These are phyloP conservation scores for Ascoidea rubescens DNA, from an alignment of 805 yeast genomes.

Conservation along the genomic window DNA sequence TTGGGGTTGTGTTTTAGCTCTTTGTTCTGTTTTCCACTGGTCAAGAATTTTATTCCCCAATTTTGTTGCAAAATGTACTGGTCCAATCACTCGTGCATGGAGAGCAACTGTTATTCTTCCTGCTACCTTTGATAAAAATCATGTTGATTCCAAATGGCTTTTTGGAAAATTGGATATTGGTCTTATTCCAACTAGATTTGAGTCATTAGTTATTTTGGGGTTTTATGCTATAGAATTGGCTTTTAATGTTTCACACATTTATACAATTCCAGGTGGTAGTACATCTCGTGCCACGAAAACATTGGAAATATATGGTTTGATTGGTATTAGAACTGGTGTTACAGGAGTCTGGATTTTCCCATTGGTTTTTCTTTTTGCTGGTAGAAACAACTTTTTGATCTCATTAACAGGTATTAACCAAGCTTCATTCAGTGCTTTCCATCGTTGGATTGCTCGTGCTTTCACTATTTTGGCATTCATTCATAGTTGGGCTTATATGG, in stretches of 20 bases:
- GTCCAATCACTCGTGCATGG: neutral
- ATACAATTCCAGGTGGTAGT: slow-evolving; percentile 12
- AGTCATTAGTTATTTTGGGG: slow-evolving; percentile 25
- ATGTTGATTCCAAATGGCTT: slow-evolving; percentile 15
- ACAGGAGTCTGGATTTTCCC: neutral
- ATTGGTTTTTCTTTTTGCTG: slow-evolving; percentile 28
- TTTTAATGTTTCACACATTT: slow-evolving; percentile 13
- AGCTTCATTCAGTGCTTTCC: slow-evolving; percentile 24
- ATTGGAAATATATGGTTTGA: slow-evolving; percentile 1
- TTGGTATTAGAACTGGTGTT: neutral
- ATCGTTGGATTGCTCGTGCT: slow-evolving; percentile 20
- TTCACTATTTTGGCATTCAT: slow-evolving; percentile 21
- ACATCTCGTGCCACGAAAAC: slow-evolving; percentile 6
- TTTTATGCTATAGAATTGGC: slow-evolving; percentile 22
- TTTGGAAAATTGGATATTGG: slow-evolving; percentile 14
- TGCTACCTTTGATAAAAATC: slow-evolving; percentile 19
- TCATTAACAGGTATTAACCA: slow-evolving; percentile 30
- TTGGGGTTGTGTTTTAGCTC: slow-evolving; percentile 22
- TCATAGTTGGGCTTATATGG: slow-evolving; percentile 25
- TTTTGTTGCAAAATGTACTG: neutral
- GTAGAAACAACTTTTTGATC: slow-evolving; percentile 29
- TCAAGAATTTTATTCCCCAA: slow-evolving; percentile 1
- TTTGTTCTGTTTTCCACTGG: slow-evolving; percentile 18
- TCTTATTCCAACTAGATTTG: slow-evolving; percentile 39
- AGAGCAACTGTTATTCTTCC: slow-evolving; percentile 19